Evolutionary conservation across 805 yeast genomes (phyloP).

Genomic region (Kluyveromyces siamensis): DNA sequence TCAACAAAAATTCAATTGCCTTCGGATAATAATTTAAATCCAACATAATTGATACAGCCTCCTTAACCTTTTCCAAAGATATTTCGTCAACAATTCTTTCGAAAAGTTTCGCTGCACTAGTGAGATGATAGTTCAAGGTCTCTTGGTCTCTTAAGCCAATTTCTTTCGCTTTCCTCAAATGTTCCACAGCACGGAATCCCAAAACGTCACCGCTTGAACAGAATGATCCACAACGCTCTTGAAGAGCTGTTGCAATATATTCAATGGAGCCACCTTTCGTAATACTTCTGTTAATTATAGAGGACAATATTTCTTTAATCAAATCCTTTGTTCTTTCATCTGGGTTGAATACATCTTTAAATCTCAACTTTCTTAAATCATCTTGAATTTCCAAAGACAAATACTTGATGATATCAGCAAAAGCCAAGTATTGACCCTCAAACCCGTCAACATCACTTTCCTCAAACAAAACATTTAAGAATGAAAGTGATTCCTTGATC

Average conservation of each 20-base stretch:
- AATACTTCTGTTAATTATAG: constrained; percentile 82
- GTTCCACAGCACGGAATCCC: constrained; percentile 90
- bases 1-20: constrained; percentile 73
- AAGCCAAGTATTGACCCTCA: constrained; percentile 31
- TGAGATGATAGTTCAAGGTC: constrained; percentile 52
- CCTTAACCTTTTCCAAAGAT: constrained; percentile 69
- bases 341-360: constrained; percentile 72
- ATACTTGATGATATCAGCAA: constrained; percentile 61
- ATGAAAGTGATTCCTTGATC: constrained; percentile 84
- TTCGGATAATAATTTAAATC: constrained; percentile 74
- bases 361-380: constrained; percentile 56
- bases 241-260: constrained; percentile 74
- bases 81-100: constrained; percentile 74
- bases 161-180: constrained; percentile 76
- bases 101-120: constrained; percentile 66
- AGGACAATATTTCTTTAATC: constrained; percentile 78
- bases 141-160: constrained; percentile 67
- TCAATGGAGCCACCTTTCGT: constrained; percentile 91
- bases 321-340: constrained; percentile 42
- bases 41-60: constrained; percentile 69
- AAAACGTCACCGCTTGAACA: constrained; percentile 91
- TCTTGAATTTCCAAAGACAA: constrained; percentile 60
- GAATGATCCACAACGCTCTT: constrained; percentile 89
- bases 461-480: constrained; percentile 70
- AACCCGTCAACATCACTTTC: constrained; percentile 41